Percentiles rank a stretch among this genome's conserved stretches.
Conservation (phyloP, 257 asterid species). For the Nicotiana obtusifolia region DNA sequence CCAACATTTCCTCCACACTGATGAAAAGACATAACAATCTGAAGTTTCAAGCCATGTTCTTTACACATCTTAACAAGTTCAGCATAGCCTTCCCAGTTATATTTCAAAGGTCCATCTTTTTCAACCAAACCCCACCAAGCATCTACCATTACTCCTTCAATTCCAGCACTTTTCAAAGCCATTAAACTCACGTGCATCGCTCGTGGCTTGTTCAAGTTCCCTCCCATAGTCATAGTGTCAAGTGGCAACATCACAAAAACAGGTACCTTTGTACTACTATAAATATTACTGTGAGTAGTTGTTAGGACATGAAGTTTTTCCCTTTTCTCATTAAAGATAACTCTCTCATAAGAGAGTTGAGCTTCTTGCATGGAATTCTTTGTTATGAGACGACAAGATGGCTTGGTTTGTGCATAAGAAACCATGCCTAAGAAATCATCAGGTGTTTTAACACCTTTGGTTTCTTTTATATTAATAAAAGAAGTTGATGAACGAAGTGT, state of each 20-base stretch:
- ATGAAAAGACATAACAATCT: constrained; percentile 90
- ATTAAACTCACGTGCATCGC: constrained; percentile 78
- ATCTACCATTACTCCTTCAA: constrained; percentile 93
- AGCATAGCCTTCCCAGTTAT: constrained; percentile 90
- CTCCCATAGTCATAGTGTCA: constrained; percentile 63
- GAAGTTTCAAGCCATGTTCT: constrained; percentile 76
- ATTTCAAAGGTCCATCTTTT: constrained; percentile 75
- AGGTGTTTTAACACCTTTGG: constrained; percentile 35
- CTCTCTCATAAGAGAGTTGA: constrained; percentile 18
- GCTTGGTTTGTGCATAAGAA: constrained; percentile 45
- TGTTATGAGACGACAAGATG: constrained; percentile 36
- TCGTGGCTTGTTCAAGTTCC: constrained; percentile 56
- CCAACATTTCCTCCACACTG: constrained; percentile 97
- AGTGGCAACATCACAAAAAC: constrained; percentile 90
- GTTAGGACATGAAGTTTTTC: constrained; percentile 51
- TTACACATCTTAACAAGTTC: constrained; percentile 69
- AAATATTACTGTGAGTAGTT: constrained; percentile 21
- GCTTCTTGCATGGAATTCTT: constrained; percentile 44
- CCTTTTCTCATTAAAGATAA: constrained; percentile 22
- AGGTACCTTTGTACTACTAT: constrained; percentile 44
- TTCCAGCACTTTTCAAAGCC: constrained; percentile 82
- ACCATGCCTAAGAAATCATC: constrained; percentile 48
- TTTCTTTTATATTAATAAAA: constrained; percentile 50
- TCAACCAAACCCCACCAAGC: constrained; percentile 98
- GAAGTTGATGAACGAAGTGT: constrained; percentile 71